Percentiles rank a stretch among this genome's conserved stretches.
phyloP scores from a whole-genome alignment of 192 early-diverging fungal genomes.

The Oehlia diaphana region DNA sequence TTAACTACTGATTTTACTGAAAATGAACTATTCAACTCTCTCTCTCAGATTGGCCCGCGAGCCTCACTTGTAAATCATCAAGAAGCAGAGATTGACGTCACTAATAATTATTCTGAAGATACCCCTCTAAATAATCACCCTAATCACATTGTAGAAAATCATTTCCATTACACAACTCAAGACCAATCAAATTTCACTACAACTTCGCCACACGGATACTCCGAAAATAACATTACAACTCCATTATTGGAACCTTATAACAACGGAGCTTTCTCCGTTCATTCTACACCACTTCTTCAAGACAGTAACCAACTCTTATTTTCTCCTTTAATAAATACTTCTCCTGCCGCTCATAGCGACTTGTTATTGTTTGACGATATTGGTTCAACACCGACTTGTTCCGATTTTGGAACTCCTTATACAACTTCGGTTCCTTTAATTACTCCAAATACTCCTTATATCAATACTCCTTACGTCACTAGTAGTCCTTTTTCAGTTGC shows the following conservation, averaged over 20 bases:
- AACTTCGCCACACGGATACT: background rate
- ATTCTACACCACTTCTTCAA: background rate
- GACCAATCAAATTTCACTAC: background rate
- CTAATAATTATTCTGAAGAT: background rate
- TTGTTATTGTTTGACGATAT: background rate
- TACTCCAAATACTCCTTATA: background rate
- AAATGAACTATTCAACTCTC: background rate
- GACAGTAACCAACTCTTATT: background rate
- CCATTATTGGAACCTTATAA: background rate
- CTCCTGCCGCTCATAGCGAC: background rate
- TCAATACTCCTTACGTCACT: background rate
- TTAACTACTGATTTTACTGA: background rate
- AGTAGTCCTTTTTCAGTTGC: background rate
- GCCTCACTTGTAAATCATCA: background rate
- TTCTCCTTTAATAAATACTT: background rate
- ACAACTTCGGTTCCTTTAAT: background rate
- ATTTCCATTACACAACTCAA: background rate
- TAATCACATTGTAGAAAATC: background rate
- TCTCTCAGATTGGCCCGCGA: background rate
- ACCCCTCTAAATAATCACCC: background rate
- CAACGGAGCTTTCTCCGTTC: background rate
- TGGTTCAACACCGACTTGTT: background rate
- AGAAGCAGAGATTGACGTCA: background rate
- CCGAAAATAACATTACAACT: background rate
- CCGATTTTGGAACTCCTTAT: background rate